phyloP scores from a whole-genome alignment of 163 green algal species.

The Prototheca cutis region DNA sequence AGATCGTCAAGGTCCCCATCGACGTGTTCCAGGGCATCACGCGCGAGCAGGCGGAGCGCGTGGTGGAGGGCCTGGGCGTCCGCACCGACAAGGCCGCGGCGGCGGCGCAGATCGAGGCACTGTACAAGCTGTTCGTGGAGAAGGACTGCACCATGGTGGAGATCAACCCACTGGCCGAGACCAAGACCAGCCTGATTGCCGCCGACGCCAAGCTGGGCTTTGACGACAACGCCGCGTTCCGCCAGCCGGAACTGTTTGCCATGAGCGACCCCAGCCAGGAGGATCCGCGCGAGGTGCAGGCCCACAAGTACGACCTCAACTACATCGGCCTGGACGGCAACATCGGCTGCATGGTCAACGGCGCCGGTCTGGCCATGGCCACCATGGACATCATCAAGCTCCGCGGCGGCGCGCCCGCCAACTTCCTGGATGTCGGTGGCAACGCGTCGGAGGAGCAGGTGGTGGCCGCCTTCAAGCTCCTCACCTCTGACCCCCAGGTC shows the following conservation, averaged over 20 bases:
- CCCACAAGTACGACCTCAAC: conserved; percentile 90
- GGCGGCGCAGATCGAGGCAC: conserved; percentile 74
- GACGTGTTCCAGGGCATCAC: conserved; percentile 82
- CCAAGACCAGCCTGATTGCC: conserved; percentile 73
- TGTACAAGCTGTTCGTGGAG: conserved; percentile 88
- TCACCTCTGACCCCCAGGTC: conserved; percentile 83
- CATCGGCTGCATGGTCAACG: conserved; percentile 98
- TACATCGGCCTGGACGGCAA: conserved; percentile 97
- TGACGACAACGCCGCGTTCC: conserved; percentile 94
- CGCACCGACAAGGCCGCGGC: conserved; percentile 60
- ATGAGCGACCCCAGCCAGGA: conserved; percentile 86
- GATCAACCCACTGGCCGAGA: conserved; percentile 94
- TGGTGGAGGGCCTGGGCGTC: conserved; percentile 19
- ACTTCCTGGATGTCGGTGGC: conserved; percentile 97
- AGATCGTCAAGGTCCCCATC: conserved; percentile 91
- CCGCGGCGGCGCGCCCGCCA: conserved; percentile 82
- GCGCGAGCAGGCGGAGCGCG: conserved; percentile 57
- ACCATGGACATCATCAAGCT: conserved; percentile 99
- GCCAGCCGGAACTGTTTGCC: conserved; percentile 90
- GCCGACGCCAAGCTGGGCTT: conserved; percentile 98
- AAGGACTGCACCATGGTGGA: conserved; percentile 97
- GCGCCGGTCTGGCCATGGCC: conserved; percentile 95
- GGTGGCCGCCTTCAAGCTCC: conserved; percentile 91
- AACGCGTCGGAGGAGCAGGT: conserved; percentile 86
- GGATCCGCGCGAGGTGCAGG: conserved; percentile 81